A percentile compares a stretch with the other conserved stretches of the same genome.
These are phyloP conservation scores for Fraxinus paxiana DNA, from an alignment of 305 asterid genomes.

Conservation along the genomic window DNA sequence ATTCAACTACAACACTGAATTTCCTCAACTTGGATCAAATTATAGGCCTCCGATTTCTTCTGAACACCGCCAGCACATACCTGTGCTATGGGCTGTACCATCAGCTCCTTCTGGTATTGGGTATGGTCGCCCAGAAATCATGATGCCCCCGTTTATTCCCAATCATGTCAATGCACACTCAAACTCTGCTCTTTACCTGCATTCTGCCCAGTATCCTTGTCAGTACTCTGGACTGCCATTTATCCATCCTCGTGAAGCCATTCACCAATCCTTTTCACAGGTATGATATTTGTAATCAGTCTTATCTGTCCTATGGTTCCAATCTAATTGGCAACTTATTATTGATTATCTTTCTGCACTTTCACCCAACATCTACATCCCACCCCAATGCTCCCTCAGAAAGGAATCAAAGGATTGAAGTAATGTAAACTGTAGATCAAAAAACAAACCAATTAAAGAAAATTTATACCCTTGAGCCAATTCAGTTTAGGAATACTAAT, in stretches of 20 bases:
- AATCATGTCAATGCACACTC: conserved; percentile 62
- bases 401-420: background rate
- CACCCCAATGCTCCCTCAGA: background rate
- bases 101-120: conserved; percentile 69
- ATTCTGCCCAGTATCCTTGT: conserved; percentile 72
- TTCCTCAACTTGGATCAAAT: conserved; percentile 82
- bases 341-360: background rate
- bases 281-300: conserved; percentile 31
- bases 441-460: background rate
- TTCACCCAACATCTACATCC: background rate
- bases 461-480: background rate
- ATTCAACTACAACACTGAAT: conserved; percentile 77
- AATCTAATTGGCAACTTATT: background rate
- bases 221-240: conserved; percentile 77
- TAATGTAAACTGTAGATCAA: background rate
- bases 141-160: conserved; percentile 67
- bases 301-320: background rate
- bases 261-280: conserved; percentile 79
- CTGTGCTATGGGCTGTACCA: conserved; percentile 67
- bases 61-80: conserved; percentile 77
- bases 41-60: conserved; percentile 61
- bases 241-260: conserved; percentile 72
- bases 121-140: conserved; percentile 69
- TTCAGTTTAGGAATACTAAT: background rate
- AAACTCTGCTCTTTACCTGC: conserved; percentile 60